A percentile compares a stretch with the other conserved stretches of the same genome.
Evolutionary conservation across 495 filamentous ascomycete species (phyloP).

Genomic region (Talaromyces adpressus): DNA sequence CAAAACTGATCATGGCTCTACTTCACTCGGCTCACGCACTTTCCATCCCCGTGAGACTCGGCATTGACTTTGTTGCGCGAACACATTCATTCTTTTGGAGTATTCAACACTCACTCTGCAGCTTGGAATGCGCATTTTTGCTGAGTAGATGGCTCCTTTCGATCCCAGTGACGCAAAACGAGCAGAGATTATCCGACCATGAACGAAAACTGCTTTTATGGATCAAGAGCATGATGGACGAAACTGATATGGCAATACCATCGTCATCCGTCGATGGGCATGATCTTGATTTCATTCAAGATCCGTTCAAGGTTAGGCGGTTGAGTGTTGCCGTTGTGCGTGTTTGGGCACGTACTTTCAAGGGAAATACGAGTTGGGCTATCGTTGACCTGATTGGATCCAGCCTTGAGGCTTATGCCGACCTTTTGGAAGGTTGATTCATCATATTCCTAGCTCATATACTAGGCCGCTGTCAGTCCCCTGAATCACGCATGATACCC

Average conservation of each 20-base stretch:
- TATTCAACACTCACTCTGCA: slow-evolving; percentile 49
- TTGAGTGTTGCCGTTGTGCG: slow-evolving; percentile 45
- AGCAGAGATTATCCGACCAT: slow-evolving; percentile 43
- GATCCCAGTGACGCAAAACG: slow-evolving; percentile 37
- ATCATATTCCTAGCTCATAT: not conserved
- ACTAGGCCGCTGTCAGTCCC: not conserved
- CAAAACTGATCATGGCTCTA: slow-evolving; percentile 42
- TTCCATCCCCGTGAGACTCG: slow-evolving; percentile 46
- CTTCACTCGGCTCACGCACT: slow-evolving; percentile 47
- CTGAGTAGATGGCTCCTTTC: slow-evolving; percentile 47
- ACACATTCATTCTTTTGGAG: slow-evolving; percentile 50
- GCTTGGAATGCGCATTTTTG: slow-evolving; percentile 46
- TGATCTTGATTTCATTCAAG: slow-evolving; percentile 37
- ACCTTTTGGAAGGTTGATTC: slow-evolving; percentile 25
- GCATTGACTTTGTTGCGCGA: slow-evolving; percentile 44
- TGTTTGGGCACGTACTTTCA: slow-evolving; percentile 46
- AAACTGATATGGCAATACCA: slow-evolving; percentile 64
- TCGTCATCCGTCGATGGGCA: slow-evolving; percentile 26
- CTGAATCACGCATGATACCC: not conserved
- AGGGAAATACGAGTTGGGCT: slow-evolving; percentile 49
- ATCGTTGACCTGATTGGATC: slow-evolving; percentile 45
- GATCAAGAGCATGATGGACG: slow-evolving; percentile 68
- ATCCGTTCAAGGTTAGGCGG: slow-evolving; percentile 38
- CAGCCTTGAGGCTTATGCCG: slow-evolving; percentile 37
- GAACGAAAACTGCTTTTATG: slow-evolving; percentile 59